Base-by-base conservation (phyloP, 2,329 filamentous ascomycete species). In the Aphanoascus verrucosus region DNA sequence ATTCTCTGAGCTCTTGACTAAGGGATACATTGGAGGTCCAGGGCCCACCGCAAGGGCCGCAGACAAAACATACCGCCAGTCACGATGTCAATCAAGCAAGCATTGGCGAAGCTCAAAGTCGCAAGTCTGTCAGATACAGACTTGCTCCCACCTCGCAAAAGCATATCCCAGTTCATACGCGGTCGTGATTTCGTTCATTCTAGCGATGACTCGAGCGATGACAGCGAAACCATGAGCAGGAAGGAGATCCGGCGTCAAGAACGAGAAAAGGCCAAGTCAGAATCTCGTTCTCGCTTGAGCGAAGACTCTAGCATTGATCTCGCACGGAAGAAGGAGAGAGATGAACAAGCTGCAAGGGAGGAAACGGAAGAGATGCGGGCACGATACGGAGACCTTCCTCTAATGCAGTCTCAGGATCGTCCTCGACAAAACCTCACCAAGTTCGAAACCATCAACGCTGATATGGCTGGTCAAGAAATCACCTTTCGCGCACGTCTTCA, bases 401-500 rank as follows among this genome's bases (percentile, higher is more conserved):
- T 82, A 59, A 79, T 83, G 66, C 77, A 77, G 65, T 83, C 80
- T 14, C 72, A 73, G 56, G 70, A 74, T 53, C 72, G 73, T 65
- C 69, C 74, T 55, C 65, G 73, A 48, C 69, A 79, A 57, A 61
- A 69, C 2, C 74, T 78, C 12, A 63, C 72, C 52, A 68, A 74
- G 20, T 68, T 84, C 15, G 71, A 76, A 12, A 70, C 76, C 41
- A 73, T 84, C 49, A 74, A 72, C 5, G 64, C 70, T 2, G 69
- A 71, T n/a, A 69, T 77, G 55, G 72, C 77, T 17, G 84, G 82
- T 34, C 71, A 82, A 60, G 73, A 78, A 58, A 74, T 88, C 48
- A 70, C 72, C 53, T 88, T 90, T 70, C 80, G 81, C 40, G 85
- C 84, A 35, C 78, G 87, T 34, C 74, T 93, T 17, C 85, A 91